Base-by-base conservation (phyloP, 2,329 filamentous ascomycete genomes). In the Fusarium piperis region DNA sequence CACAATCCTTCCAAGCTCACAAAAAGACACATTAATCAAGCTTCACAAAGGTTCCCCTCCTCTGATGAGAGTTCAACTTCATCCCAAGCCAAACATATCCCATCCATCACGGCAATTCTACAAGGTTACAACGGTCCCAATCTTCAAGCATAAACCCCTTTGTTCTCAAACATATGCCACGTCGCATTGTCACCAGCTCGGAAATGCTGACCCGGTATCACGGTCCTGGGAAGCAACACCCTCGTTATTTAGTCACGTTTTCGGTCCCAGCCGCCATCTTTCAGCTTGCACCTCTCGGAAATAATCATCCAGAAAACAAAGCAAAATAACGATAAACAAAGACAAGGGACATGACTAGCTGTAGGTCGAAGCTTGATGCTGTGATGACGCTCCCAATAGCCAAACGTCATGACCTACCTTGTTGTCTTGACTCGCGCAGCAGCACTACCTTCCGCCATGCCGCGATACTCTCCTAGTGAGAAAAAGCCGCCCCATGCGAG, bases 341-440 rank as follows among this genome's bases (percentile, higher is more conserved):
- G 38, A 23, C 3, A 23, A 23, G 23, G 18, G 13, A 23, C 57
- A 68, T 60, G 61, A 41, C 56, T 68, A 70, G 35, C 52, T 33
- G 36, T 53, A 56, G 48, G 41, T 20, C 16, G 12, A 60, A 64
- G 39, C 20, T 32, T 59, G 30, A 52, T 61, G 30, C 33, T 41
- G 23, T n/a, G n/a, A 57, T 41, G 68, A 55, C 64, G 64, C 71
- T 71, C 64, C 41, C 28, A 20, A 44, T 26, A n/a, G 15, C 13
- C 28, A 23, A 44, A 38, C 38, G 26, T n/a, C 46, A 51, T 28
- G 28, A 18, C 44, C 44, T 30, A 30, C 33, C 9, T 26, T 16
- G 13, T 11, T 28, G 48, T 53, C 68, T 60, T 71, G 68, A 71
- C 68, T 71, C 68, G 59, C 46, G 18, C 30, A 53, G 18, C 20